Evolutionary conservation across 2,329 filamentous ascomycete genomes (phyloP).

Genomic region (Mycosphaerella arachidis): DNA sequence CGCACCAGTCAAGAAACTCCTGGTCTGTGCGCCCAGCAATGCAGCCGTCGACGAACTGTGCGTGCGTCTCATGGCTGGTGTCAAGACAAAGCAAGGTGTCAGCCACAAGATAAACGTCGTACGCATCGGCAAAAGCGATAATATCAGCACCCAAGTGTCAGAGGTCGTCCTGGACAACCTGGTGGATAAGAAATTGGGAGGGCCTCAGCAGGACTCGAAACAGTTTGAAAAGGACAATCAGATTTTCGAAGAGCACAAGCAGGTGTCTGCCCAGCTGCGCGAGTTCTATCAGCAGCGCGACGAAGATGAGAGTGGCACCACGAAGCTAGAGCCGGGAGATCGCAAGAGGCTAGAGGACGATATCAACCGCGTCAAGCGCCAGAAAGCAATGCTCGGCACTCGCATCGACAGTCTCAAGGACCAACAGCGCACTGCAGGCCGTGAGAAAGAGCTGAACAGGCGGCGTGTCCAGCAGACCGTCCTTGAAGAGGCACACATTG

Average conservation of each 20-base stretch:
- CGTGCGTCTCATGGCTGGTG: slow-evolving; percentile 80
- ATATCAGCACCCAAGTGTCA: slow-evolving; percentile 80
- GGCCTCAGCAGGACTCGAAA: slow-evolving; percentile 34
- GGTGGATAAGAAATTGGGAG: slow-evolving; percentile 66
- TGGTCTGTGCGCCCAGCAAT: slow-evolving; percentile 98
- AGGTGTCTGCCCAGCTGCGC: slow-evolving; percentile 60
- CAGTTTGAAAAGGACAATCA: slow-evolving; percentile 53
- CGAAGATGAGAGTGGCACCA: slow-evolving; percentile 43
- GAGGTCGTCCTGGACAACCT: slow-evolving; percentile 93
- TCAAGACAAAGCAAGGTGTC: slow-evolving; percentile 71
- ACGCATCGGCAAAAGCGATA: slow-evolving; percentile 83
- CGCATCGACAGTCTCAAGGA: slow-evolving; percentile 86
- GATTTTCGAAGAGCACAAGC: slow-evolving; percentile 66
- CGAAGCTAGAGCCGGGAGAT: slow-evolving; percentile 39
- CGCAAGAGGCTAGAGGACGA: slow-evolving; percentile 66
- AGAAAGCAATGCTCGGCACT: slow-evolving; percentile 69
- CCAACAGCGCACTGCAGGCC: slow-evolving; percentile 71
- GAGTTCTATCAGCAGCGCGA: slow-evolving; percentile 66
- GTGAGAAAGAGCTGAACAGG: slow-evolving; percentile 80
- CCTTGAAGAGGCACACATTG: slow-evolving; percentile 81
- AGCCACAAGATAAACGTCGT: slow-evolving; percentile 77
- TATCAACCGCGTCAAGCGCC: slow-evolving; percentile 71
- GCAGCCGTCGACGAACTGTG: slow-evolving; percentile 96
- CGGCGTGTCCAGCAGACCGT: slow-evolving; percentile 86
- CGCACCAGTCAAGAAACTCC: slow-evolving; percentile 69